Evolutionary conservation across 192 early-diverging fungal genomes (phyloP).

Genomic region (Backusella mclennaniae): DNA sequence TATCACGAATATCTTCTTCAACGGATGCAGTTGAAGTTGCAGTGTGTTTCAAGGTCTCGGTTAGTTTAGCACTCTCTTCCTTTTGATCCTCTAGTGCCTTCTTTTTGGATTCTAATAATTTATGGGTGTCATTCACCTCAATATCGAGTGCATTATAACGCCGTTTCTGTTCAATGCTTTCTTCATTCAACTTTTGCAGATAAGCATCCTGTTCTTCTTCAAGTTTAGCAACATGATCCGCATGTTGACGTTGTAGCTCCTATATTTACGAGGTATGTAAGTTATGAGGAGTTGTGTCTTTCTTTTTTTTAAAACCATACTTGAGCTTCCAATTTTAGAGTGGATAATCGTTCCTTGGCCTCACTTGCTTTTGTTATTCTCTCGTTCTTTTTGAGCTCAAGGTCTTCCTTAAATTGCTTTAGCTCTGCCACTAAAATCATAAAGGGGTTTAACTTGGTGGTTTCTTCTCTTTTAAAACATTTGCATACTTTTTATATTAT

Average conservation of each 20-base stretch:
- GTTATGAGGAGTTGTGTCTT: not conserved
- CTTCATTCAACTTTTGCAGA: slow-evolving; percentile 1
- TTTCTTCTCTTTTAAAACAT: not conserved
- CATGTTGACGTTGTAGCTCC: slow-evolving; percentile 5
- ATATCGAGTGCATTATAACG: not conserved
- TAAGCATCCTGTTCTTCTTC: not conserved
- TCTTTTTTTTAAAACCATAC: not conserved
- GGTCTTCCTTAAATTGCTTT: not conserved
- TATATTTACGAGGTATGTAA: not conserved
- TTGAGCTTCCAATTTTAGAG: not conserved
- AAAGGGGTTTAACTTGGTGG: not conserved
- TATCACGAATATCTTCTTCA: not conserved
- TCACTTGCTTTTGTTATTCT: not conserved
- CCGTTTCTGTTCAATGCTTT: not conserved
- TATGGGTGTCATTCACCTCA: not conserved
- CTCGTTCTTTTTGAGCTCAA: not conserved
- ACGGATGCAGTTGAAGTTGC: not conserved
- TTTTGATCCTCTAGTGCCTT: not conserved
- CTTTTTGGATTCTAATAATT: not conserved
- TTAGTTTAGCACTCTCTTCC: not conserved
- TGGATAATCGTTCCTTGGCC: not conserved
- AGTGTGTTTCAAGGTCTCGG: not conserved
- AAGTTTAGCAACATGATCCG: not conserved
- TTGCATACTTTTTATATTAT: not conserved
- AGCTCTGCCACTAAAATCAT: not conserved